Base-by-base conservation (phyloP, 371 early-diverging fungal genomes). In the Batkoa obscura region DNA sequence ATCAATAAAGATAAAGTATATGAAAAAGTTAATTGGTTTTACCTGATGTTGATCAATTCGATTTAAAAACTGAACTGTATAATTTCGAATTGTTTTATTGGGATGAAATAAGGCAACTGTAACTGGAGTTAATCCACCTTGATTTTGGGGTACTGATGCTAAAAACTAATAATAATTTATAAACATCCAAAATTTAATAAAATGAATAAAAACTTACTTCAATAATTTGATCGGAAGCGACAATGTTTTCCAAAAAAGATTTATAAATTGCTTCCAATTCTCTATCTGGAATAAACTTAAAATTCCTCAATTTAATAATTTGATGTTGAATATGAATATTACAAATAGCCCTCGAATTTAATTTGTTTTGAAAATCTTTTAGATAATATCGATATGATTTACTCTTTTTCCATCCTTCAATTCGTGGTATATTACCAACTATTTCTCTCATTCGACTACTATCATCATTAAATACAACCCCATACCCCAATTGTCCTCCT, bases 321-420 rank as follows among this genome's bases (percentile, higher is more conserved):
- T 81, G 79, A 39, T 78, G 67, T 34, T 78, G 72, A 2, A 84
- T 72, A 64, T 88, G 88, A 60, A 89, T 62, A 37, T 74, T 64
- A 53, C 68, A 68, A 36, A 88, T 73, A 33, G 73, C 70, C 37
- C 82, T 63, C 30, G 67, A 64, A 15, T 75, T 66, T 36, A 77
- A 59, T 67, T 68, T 72, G 3, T 65, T 56, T 57, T 68, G 63
- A 55, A 78, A 74, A 60, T 86, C 88, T 64, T 70, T 68, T 56
- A 75, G 68, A 48, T 74, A 72, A 58, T 81, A 77, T 58, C 73
- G 67, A 62, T 87, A 88, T 0, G 80, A 74, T 17, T 77, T 72
- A 0, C 84, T 83, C 36, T 69, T 69, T 15, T 82, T 66, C 81
- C 90, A 91, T 3, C 89, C 94, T 67, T 90, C 90, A 46, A 91